Evolutionary conservation across 1,284 basidiomycete genomes (phyloP).

Genomic region (Coriolopsis trogii): DNA sequence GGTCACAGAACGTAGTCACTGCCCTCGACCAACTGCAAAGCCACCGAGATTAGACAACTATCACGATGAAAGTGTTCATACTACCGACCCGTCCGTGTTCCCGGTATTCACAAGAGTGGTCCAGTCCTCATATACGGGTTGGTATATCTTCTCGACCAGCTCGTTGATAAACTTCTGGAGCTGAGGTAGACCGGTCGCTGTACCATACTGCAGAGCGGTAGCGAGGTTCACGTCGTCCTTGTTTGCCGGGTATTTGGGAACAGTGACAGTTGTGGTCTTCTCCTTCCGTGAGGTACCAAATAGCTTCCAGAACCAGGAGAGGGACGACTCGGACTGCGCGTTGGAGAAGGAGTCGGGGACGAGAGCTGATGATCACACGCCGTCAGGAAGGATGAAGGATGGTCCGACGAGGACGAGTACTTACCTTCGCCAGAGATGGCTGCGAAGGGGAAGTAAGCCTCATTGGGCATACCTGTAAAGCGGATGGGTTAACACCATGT

Average conservation of each 20-base stretch:
- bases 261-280: conserved; percentile 51
- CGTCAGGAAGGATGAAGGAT: conserved; percentile 39
- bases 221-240: conserved; percentile 64
- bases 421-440: conserved; percentile 50
- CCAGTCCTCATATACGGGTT: conserved; percentile 73
- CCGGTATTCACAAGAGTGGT: conserved; percentile 67
- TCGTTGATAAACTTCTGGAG: conserved; percentile 58
- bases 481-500: neutral
- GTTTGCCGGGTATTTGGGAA: conserved; percentile 62
- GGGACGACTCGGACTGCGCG: conserved; percentile 34
- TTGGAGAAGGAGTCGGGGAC: conserved; percentile 40
- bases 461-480: conserved; percentile 56
- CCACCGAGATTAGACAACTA: neutral
- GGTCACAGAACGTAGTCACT: conserved; percentile 64
- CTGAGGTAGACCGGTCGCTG: conserved; percentile 54
- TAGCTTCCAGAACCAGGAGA: conserved; percentile 71
- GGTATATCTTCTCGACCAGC: conserved; percentile 65
- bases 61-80: conserved; percentile 1
- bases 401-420: conserved; percentile 6
- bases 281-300: conserved; percentile 49
- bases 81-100: conserved; percentile 71
- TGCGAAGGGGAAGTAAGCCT: conserved; percentile 66
- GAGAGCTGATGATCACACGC: conserved; percentile 30
- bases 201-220: conserved; percentile 75
- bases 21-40: conserved; percentile 52